Evolutionary conservation across 2,329 filamentous ascomycete species (phyloP).

Genomic region (Alternaria sp.): DNA sequence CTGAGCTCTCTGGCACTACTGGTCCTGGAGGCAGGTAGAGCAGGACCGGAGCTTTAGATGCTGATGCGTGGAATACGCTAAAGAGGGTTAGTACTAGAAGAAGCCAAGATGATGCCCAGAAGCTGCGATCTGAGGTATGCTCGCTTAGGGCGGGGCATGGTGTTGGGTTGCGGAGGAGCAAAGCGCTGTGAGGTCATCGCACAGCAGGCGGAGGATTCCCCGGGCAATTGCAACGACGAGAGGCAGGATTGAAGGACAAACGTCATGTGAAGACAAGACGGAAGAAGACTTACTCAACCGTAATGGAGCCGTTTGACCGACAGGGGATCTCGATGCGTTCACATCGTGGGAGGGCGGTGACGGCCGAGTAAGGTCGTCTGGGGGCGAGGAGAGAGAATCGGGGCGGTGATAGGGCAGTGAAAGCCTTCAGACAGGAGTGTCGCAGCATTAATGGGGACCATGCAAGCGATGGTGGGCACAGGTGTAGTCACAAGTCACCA

Average conservation of each 20-base stretch:
- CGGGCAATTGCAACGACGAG: not conserved
- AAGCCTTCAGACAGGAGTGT: slow-evolving; percentile 11
- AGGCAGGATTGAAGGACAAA: not conserved
- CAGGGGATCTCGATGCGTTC: slow-evolving; percentile 47
- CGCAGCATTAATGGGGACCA: slow-evolving; percentile 24
- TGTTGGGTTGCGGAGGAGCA: not conserved
- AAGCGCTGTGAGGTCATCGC: slow-evolving; percentile 11
- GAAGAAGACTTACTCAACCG: slow-evolving; percentile 46
- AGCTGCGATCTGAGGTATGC: not conserved
- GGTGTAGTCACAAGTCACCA: not conserved
- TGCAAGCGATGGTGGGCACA: slow-evolving; percentile 5
- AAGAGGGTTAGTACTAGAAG: slow-evolving; percentile 7
- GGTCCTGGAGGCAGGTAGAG: slow-evolving; percentile 55
- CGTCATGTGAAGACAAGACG: slow-evolving; percentile 5
- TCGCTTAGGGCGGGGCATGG: slow-evolving; percentile 2
- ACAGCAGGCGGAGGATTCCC: not conserved
- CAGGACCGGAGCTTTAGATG: slow-evolving; percentile 39
- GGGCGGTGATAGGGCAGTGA: slow-evolving; percentile 10
- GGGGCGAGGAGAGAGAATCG: not conserved
- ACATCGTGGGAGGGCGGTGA: slow-evolving; percentile 22
- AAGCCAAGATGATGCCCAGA: not conserved
- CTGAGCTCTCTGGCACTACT: slow-evolving; percentile 27
- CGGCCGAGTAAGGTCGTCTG: slow-evolving; percentile 29
- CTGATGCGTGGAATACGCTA: slow-evolving; percentile 45
- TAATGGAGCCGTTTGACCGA: slow-evolving; percentile 52